A percentile compares a stretch with the other conserved stretches of the same genome.
Conservation (phyloP, 148 eudicot genomes). For the Persicaria maculosa region DNA sequence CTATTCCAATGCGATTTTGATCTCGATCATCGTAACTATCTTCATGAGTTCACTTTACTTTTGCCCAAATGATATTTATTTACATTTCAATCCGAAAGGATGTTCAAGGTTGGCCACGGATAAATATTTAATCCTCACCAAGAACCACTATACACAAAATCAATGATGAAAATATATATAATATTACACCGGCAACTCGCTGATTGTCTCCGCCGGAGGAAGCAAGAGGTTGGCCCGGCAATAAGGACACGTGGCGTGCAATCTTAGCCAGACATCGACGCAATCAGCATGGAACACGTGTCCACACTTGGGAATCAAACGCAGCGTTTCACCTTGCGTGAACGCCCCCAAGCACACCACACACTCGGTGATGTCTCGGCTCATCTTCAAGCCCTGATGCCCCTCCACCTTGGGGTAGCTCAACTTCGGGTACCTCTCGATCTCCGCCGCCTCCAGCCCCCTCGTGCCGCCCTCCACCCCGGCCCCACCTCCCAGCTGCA, state of each 20-base stretch:
- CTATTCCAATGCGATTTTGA: no score
- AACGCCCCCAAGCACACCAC: conserved; percentile 35
- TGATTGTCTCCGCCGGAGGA: background rate
- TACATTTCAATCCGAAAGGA: no score
- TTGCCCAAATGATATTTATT: no score
- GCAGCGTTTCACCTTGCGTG: conserved; percentile 10
- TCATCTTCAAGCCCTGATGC: background rate
- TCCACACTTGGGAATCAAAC: conserved; percentile 12
- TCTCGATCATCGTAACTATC: no score
- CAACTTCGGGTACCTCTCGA: conserved; percentile 1
- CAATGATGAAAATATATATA: no score
- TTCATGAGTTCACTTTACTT: no score
- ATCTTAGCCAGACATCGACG: conserved; percentile 8
- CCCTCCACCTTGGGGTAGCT: background rate
- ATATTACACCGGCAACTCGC: conserved; percentile 1
- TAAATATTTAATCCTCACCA: no score
- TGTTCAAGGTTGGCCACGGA: no score
- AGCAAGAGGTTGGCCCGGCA: conserved; percentile 13
- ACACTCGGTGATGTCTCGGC: conserved; percentile 18
- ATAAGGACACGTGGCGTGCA: conserved; percentile 8
- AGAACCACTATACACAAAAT: background rate
- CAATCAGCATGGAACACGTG: conserved; percentile 17
- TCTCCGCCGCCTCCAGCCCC: conserved; percentile 3
- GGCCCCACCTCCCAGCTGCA: background rate
- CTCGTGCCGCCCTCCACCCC: background rate